Base-by-base conservation (phyloP, 2,329 filamentous ascomycete genomes). In the Lasiodiplodia citricola region DNA sequence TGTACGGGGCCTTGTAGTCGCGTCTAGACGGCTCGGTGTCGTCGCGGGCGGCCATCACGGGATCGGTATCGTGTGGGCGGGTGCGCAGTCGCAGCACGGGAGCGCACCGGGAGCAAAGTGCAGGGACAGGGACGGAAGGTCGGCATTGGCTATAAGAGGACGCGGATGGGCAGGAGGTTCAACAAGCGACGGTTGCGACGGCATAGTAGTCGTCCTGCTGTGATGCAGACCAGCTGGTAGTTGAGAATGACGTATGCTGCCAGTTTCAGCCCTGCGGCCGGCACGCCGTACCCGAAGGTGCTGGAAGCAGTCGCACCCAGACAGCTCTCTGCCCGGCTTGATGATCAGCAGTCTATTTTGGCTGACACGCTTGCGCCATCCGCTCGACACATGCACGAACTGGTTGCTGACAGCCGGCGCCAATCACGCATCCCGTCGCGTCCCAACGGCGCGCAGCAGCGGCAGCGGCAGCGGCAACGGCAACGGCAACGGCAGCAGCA, bases 1-100 rank as follows among this genome's bases (percentile, higher is more conserved):
- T 83, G 72, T 84, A 83, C 6, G 82, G 81, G 21, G 78, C 75
- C 58, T 78, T 78, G 74, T 82, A 80, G 69, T 77, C 75, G 37
- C 75, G 78, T 60, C 77, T 75, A 44, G 72, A 71, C 16, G 72
- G 73, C 31, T 81, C 74, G n/a, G 80, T 77, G 64, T 83, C 82
- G 47, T 84, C 83, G 47, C 83, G 73, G 56, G 78, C 78, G 23
- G 79, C 80, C 80, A 81, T 81, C 68, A 65, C 70, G 69, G 52
- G 23, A 35, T 51, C 23, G 41, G 37, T 18, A 38, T 23, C 44
- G n/a, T 14, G 31, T 16, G 14, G 11, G 11, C 4, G 14, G 44
- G 16, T 18, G n/a, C 18, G 52, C n/a, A 11, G 3, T 38, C n/a
- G 38, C 44, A 37, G 54, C 18, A 38, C 31, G 58, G 23, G 25